Evolutionary conservation across 352 stramenopile genomes (phyloP).

Genomic region (Phytophthora ramorum): DNA sequence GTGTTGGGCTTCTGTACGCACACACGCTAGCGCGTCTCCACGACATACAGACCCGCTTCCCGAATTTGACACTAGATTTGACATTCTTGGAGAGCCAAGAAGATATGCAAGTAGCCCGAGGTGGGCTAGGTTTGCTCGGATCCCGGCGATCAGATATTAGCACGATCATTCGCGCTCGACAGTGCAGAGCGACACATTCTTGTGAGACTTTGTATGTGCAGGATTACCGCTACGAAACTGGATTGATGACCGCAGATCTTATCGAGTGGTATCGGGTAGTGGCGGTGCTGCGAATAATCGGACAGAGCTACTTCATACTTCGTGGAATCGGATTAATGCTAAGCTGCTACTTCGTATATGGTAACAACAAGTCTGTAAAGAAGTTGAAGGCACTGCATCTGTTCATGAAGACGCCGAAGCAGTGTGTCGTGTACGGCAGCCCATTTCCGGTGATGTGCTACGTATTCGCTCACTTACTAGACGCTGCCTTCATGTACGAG

Average conservation of each 20-base stretch:
- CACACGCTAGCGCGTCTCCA: slow-evolving; percentile 11
- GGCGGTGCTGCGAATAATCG: slow-evolving; percentile 24
- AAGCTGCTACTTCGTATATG: slow-evolving; percentile 27
- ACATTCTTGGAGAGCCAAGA: slow-evolving; percentile 26
- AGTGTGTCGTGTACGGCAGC: slow-evolving; percentile 54
- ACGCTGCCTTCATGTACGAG: slow-evolving; percentile 44
- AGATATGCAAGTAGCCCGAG: slow-evolving; percentile 13
- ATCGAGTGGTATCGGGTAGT: slow-evolving; percentile 35
- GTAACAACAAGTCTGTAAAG: neutral
- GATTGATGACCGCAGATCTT: slow-evolving; percentile 18
- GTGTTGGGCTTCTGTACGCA: slow-evolving; percentile 6
- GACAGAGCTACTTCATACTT: slow-evolving; percentile 43
- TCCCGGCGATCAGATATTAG: slow-evolving; percentile 20
- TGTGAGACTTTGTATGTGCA: slow-evolving; percentile 43
- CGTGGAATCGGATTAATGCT: slow-evolving; percentile 25
- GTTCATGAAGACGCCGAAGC: slow-evolving; percentile 43
- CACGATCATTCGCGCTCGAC: slow-evolving; percentile 20
- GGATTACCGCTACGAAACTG: slow-evolving; percentile 46
- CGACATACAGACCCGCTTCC: slow-evolving; percentile 3
- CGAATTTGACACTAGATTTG: slow-evolving; percentile 16
- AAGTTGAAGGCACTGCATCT: slow-evolving; percentile 12
- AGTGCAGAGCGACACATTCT: neutral
- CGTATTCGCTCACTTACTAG: slow-evolving; percentile 44
- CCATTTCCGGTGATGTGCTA: slow-evolving; percentile 50
- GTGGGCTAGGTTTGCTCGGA: slow-evolving; percentile 3